Base-by-base conservation (phyloP, 805 yeast genomes). In the Henningerozyma blattae region DNA sequence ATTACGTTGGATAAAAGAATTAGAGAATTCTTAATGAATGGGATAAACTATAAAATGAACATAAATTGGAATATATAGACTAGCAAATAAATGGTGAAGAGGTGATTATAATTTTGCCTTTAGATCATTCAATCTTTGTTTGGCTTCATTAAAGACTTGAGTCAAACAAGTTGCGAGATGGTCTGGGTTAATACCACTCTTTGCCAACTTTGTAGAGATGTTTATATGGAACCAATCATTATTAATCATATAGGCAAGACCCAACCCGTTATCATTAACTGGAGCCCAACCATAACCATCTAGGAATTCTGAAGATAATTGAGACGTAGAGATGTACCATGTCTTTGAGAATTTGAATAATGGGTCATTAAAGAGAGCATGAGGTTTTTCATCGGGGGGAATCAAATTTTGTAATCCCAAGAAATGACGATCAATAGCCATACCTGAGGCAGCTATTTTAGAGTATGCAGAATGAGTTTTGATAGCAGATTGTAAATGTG, bases 281-380 rank as follows among this genome's bases (percentile, higher is more conserved):
- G 93, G 94, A 15, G 95, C 74, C 84, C 86, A 89, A 22, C 98
- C 98, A 68, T 87, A 89, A 30, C 93, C 87, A 55, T 85, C 85
- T 61, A 85, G 83, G 58, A 66, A 67, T 47, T 78, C 82, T 4
- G 93, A 80, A 7, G 91, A 80, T 44, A 89, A 67, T 60, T 89
- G 97, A 1, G 95, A 85, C 3, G 95, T 75, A 15, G 94, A 81
- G 34, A 89, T 57, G 56, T 70, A 77, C 98, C 98, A 89, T 30
- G 82, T 72, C 22, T 75, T 64, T 5, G 93, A 77, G 63, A 84
- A 89, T 32, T 64, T 57, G 54, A 70, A 84, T 43, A 83, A 64
- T 12, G 93, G 82, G 58, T 89, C 93, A 16, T 64, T 55, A 67
- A 77, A 86, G 32, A 89, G 59, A 6, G 61, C 78, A 18, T 87